Base-by-base conservation (phyloP, 345 rosid genomes). In the Euphorbia tirucalli region DNA sequence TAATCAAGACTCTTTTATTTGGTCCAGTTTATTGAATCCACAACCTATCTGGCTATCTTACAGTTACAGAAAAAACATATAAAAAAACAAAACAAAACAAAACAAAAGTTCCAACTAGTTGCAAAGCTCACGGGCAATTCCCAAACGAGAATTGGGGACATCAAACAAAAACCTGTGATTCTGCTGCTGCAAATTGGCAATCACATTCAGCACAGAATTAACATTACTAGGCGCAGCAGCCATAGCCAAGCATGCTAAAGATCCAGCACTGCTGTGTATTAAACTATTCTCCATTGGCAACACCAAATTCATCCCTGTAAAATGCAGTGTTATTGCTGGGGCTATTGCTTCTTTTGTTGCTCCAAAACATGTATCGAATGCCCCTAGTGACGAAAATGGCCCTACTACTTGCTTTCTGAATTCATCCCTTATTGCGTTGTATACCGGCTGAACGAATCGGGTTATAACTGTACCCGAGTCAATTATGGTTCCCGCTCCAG, bases 111-210 rank as follows among this genome's bases (percentile, higher is more conserved):
- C n/a, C n/a, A 35, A 2, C 11, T 84, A 89, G 86, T 93, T 89
- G 65, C 98, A 91, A 5, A 85, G 70, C 84, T 91, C 98, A 66
- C 90, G 85, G 49, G 91, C 88, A 74, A 93, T 89, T 48, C 98
- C 98, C 74, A 93, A 1, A 39, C 85, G 85, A 41, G 98, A 93
- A 70, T 93, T 91, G 41, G 87, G 60, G 3, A 79, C 82, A 52
- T 91, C 97, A 75, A 86, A 91, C 86, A 93, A 39, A 48, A 93
- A 82, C 86, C 98, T 87, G 3, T 81, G 71, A 49, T 91, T 93
- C 83, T 91, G 96, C 81, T 93, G 98, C 83, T 93, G 98, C 66
- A 91, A 84, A 80, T 84, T 93, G 30, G 98, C 98, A 64, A 93
- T 87, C 52, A 91, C 87, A 73, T 93, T 93, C 77, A 93, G 48